Evolutionary conservation across 257 asterid genomes (phyloP).

Genomic region (Gentiana dahurica): DNA sequence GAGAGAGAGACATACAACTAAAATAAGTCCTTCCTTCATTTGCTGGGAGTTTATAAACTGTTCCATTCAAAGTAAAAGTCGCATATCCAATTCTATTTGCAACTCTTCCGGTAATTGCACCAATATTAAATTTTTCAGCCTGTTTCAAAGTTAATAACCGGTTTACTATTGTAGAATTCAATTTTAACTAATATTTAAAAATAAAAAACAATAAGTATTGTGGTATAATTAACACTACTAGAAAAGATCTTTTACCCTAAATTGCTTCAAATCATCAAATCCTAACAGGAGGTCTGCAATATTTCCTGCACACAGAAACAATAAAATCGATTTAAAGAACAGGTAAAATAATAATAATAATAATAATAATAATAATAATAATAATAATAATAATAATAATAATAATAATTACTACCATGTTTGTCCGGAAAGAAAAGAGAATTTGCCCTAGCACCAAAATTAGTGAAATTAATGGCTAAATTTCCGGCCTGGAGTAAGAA

Average conservation of each 20-base stretch:
- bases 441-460: constrained; percentile 1
- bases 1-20: constrained; percentile 8
- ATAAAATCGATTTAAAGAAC: neutral
- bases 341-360: neutral
- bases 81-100: constrained; percentile 19
- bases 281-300: constrained; percentile 2
- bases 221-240: neutral
- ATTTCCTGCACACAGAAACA: neutral
- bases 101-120: constrained; percentile 25
- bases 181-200: neutral
- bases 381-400: neutral
- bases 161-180: neutral
- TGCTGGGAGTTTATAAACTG: constrained; percentile 13
- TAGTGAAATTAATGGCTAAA: neutral
- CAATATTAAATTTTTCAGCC: constrained; percentile 6
- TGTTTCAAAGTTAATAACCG: neutral
- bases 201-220: neutral
- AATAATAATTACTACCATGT: neutral
- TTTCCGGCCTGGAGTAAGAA: neutral
- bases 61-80: constrained; percentile 17
- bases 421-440: too few species aligned
- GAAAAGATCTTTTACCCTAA: neutral
- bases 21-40: constrained; percentile 15
- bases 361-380: neutral
- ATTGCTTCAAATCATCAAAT: neutral